Base-by-base conservation (phyloP, 2,329 filamentous ascomycete species). In the Biscogniauxia sp. region DNA sequence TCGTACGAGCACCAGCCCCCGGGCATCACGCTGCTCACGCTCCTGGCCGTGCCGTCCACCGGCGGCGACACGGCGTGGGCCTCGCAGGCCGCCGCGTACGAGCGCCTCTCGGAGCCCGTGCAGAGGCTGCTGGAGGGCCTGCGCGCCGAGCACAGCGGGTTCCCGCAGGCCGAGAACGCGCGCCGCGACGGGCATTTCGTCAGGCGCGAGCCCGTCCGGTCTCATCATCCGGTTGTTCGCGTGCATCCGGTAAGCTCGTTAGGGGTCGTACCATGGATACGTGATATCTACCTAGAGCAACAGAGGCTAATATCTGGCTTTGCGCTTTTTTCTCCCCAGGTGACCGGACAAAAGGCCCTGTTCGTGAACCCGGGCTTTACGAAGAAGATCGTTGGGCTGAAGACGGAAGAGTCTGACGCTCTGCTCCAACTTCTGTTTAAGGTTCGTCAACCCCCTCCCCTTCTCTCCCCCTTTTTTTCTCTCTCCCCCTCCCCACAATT, bases 361-460 rank as follows among this genome's bases (percentile, higher is more conserved):
- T 90, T 81, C 67, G 83, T 90, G 25, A 90, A 90, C 69, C 84
- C 84, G 8, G 86, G 89, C 64, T 71, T 59, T 51, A 73, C 70
- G 20, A 72, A 72, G 64, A 65, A 70, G 20, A 88, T 90, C 53
- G 77, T 88, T 1, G 86, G 86, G 3, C 84, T 83, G 71, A 88
- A 88, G 75, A 83, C 85, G 58, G 88, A 90, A 70, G 88, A 90
- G 71, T 86, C 82, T 2, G 87, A 90, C 59, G 80, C 79, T 56
- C 74, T 93, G 9, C 81, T 93, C 58, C 87, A 90, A 70, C 90
- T 93, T 75, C 78, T 93, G 6, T 92, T 80, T 65, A 75, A 80
- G 61, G 73, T 74, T 60, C 2, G 65, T 58, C 28, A 7, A 5
- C 8, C 20, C 9, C 20, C 20, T 11, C 20, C 50, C 1, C 20